Evolutionary conservation across 306 rosid genomes (phyloP), one percentile per base, ranked within the genome.

Genomic region (Benincasa hispida): DNA sequence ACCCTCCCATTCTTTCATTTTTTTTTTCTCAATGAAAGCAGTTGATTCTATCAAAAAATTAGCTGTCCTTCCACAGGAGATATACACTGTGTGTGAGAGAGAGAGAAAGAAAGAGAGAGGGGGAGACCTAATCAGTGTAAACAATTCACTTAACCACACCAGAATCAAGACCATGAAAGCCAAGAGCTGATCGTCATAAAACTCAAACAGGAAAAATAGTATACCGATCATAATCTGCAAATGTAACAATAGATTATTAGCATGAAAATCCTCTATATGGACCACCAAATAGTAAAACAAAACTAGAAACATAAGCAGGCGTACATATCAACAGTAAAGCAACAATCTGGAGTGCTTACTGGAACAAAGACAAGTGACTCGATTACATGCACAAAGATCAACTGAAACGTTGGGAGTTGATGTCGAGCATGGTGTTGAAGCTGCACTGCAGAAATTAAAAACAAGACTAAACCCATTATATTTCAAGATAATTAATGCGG

Each of bases 351-450:
- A 73, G 57, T 80, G 60, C 90, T 88, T 88, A 92, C 98, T 74
- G 99, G 99, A 79, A 94, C 99, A 88, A 94, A 94, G 81, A 94
- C 99, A 21, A 94, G 90, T 30, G 99, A 94, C 89, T 94, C 99
- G 67, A 94, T 92, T 51, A 94, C 99, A 80, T 94, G 99, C 79
- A 92, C 99, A 86, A 94, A 94, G 77, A 94, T 92, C 84, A 94
- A 85, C 83, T 94, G 99, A 83, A 94, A 94, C 77, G 96, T 92
- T 45, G 99, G 99, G 82, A 94, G 99, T 76, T 78, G 95, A 77
- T 94, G 98, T 54, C 93, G 98, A 75, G 99, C 99, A 78, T 94
- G 99, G 85, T 92, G 99, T 78, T 94, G 98, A 87, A 92, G 99
- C 92, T 94, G 99, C 92, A 94, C 99, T 94, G 98, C 79, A 90